Conservation (phyloP, 1,284 basidiomycete species). For the Apiotrichum mycotoxinovorans region DNA sequence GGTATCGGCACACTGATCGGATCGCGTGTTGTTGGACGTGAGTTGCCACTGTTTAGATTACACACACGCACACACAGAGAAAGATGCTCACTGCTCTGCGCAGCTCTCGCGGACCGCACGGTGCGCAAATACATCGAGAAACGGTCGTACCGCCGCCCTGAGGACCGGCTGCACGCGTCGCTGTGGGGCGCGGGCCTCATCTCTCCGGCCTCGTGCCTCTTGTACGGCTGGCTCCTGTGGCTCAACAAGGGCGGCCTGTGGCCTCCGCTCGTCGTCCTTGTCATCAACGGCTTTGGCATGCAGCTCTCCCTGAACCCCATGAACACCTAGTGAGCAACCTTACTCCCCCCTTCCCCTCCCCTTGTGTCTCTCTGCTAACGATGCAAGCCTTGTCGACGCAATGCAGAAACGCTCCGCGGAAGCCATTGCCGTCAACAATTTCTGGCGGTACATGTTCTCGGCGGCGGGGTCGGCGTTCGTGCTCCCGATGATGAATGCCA, state of each 20-base stretch:
- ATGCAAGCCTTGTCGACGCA: constrained; percentile 54
- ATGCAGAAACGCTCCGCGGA: constrained; percentile 58
- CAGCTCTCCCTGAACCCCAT: constrained; percentile 55
- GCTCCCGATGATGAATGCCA: constrained; percentile 56
- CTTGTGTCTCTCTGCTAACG: constrained; percentile 1
- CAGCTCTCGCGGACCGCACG: constrained; percentile 55
- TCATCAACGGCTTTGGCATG: constrained; percentile 50
- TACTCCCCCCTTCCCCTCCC: not conserved
- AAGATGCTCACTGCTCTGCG: not conserved
- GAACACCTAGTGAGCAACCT: constrained; percentile 52
- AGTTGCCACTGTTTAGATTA: constrained; percentile 13
- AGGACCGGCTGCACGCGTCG: constrained; percentile 59
- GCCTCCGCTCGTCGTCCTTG: constrained; percentile 34
- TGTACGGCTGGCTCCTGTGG: constrained; percentile 44
- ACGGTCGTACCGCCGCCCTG: constrained; percentile 57
- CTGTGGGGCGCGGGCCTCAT: constrained; percentile 54
- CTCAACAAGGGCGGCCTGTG: constrained; percentile 40
- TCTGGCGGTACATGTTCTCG: constrained; percentile 47
- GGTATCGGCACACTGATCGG: constrained; percentile 64
- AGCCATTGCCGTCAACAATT: constrained; percentile 51
- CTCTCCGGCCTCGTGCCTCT: constrained; percentile 45
- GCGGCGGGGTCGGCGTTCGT: constrained; percentile 51
- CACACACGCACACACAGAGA: too few relatives aligned
- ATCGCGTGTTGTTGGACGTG: constrained; percentile 55
- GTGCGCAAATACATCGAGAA: constrained; percentile 54